A percentile compares a stretch with the other conserved stretches of the same genome.
phyloP scores from a whole-genome alignment of 1,284 basidiomycete species.

The Austroboletus niveus region DNA sequence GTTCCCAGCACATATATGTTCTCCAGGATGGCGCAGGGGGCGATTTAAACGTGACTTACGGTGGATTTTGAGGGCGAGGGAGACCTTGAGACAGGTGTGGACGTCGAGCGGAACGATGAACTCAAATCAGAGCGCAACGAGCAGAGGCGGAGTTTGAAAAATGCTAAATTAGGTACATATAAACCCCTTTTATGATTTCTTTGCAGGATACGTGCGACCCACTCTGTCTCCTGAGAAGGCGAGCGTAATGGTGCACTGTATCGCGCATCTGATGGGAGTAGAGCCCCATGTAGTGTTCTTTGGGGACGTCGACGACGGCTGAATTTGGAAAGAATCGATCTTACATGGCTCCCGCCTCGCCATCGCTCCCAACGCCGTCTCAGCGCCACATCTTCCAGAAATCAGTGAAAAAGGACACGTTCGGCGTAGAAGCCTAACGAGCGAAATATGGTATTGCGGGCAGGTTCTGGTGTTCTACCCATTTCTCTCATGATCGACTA shows the following conservation, averaged over 20 bases:
- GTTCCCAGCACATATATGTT: not conserved
- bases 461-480: conserved; percentile 56
- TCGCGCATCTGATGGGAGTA: too few species aligned
- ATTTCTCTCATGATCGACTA: not conserved
- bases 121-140: conserved; percentile 7
- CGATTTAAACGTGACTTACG: conserved; percentile 18
- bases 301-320: too few species aligned
- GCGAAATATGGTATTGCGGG: conserved; percentile 72
- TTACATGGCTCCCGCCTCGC: conserved; percentile 26
- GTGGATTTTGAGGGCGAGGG: conserved; percentile 6
- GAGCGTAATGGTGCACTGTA: too few species aligned
- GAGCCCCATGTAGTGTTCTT: too few species aligned
- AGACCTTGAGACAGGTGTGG: conserved; percentile 20
- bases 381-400: not conserved
- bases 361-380: conserved; percentile 22
- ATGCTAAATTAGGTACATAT: conserved; percentile 5
- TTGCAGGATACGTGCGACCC: too few species aligned
- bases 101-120: conserved; percentile 28
- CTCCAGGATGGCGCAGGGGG: not conserved
- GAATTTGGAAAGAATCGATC: too few species aligned
- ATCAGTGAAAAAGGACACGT: conserved; percentile 24
- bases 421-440: conserved; percentile 49
- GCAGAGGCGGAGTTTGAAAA: conserved; percentile 24
- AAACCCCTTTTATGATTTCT: conserved; percentile 3
- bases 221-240: too few species aligned